These are phyloP conservation scores for Lepidium didymum DNA, from an alignment of 345 rosid genomes.

Conservation along the genomic window DNA sequence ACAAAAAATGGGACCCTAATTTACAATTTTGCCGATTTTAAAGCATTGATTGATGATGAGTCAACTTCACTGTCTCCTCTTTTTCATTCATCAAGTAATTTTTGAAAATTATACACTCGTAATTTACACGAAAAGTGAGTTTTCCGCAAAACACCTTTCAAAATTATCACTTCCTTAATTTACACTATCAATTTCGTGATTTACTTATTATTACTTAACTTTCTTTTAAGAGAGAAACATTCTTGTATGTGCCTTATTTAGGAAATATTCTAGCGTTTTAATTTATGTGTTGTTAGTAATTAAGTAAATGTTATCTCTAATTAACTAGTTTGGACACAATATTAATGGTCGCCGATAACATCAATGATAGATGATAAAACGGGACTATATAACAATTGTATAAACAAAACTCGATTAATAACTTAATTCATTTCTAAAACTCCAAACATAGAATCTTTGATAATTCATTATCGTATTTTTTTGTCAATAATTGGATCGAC, in stretches of 20 bases:
- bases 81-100: constrained; percentile 25
- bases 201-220: not conserved
- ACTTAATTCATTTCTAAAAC: too few species aligned
- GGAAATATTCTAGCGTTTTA: not conserved
- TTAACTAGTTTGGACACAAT: not conserved
- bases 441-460: too few species aligned
- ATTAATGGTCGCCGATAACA: not conserved
- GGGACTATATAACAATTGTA: too few species aligned
- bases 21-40: constrained; percentile 23
- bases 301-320: not conserved
- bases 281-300: not conserved
- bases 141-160: not conserved
- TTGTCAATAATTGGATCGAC: too few species aligned
- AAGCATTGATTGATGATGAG: constrained; percentile 44
- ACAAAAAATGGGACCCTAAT: constrained; percentile 51
- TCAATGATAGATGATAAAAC: not conserved
- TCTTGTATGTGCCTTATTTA: not conserved
- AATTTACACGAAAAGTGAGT: constrained; percentile 18
- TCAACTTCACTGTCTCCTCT: constrained; percentile 53
- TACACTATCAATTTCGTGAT: not conserved
- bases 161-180: not conserved
- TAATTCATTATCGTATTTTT: too few species aligned
- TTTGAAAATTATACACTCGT: not conserved
- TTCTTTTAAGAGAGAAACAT: not conserved
- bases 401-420: too few species aligned